These are phyloP conservation scores for Teratosphaeria destructans DNA, from an alignment of 2,329 filamentous ascomycete genomes.

Conservation along the genomic window DNA sequence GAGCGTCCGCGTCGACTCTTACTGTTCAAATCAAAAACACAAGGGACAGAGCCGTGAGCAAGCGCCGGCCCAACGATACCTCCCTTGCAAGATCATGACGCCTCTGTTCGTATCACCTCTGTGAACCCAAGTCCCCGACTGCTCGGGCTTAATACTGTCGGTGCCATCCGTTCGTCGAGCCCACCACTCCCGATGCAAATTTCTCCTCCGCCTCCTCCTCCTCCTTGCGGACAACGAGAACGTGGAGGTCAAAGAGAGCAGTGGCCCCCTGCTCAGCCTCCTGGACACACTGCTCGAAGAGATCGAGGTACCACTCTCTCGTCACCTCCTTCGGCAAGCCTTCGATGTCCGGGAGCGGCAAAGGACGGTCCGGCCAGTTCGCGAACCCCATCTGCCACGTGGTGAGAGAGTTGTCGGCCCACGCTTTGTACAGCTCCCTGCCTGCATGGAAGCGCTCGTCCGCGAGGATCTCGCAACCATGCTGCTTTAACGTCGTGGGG, in stretches of 20 bases:
- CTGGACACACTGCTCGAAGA: neutral
- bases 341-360: constrained; percentile 1
- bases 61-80: too few relatives aligned
- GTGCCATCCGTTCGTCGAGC: neutral
- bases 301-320: neutral
- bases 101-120: neutral
- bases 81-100: neutral
- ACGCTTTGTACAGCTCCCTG: neutral
- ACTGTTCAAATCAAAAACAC: too few relatives aligned
- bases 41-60: too few relatives aligned
- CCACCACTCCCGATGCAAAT: neutral
- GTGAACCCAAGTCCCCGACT: neutral
- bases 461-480: neutral
- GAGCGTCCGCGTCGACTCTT: too few relatives aligned
- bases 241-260: neutral
- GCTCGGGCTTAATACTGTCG: neutral
- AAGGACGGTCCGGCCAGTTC: constrained; percentile 1
- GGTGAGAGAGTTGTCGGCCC: constrained; percentile 3
- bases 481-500: neutral
- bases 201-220: neutral
- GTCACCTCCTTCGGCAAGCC: constrained; percentile 3
- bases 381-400: neutral
- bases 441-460: neutral
- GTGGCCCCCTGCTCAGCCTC: constrained; percentile 2
- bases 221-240: neutral